Conservation (phyloP, 805 yeast genomes). For the Metschnikowia cerradonensis region DNA sequence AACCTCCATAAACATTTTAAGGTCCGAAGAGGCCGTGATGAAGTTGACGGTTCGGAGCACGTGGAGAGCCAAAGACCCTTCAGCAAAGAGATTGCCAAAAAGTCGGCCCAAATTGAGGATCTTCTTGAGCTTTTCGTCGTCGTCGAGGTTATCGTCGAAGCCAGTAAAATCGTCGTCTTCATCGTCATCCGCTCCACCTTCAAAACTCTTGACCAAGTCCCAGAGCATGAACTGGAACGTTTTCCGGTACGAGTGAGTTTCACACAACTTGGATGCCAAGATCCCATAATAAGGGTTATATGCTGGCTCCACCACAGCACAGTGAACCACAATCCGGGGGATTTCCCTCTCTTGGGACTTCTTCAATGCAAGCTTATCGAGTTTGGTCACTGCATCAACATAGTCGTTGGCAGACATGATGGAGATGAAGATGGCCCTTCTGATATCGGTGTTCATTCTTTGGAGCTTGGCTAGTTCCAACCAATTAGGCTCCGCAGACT, state of each 20-base stretch:
- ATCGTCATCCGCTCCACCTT: conserved; percentile 39
- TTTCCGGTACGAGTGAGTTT: conserved; percentile 68
- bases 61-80: conserved; percentile 70
- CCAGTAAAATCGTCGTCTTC: conserved; percentile 39
- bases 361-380: conserved; percentile 76
- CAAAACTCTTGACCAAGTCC: conserved; percentile 77
- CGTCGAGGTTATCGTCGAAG: conserved; percentile 38
- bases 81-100: conserved; percentile 71
- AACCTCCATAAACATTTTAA: conserved; percentile 68
- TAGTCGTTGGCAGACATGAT: conserved; percentile 94
- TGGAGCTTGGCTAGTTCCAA: conserved; percentile 77
- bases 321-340: conserved; percentile 79
- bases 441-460: conserved; percentile 91
- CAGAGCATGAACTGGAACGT: conserved; percentile 86
- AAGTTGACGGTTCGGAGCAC: conserved; percentile 71
- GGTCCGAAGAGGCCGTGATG: conserved; percentile 60
- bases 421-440: conserved; percentile 90
- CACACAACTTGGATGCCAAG: conserved; percentile 73
- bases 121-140: conserved; percentile 53
- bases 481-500: conserved; percentile 81
- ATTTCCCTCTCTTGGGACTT: conserved; percentile 81
- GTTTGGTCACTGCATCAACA: conserved; percentile 76
- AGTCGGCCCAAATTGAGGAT: conserved; percentile 74
- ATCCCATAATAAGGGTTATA: conserved; percentile 89
- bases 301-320: conserved; percentile 74